A percentile compares a stretch with the other conserved stretches of the same genome.
Evolutionary conservation across 164 flowering plant species (phyloP).

Genomic region (Pachysandra terminalis): DNA sequence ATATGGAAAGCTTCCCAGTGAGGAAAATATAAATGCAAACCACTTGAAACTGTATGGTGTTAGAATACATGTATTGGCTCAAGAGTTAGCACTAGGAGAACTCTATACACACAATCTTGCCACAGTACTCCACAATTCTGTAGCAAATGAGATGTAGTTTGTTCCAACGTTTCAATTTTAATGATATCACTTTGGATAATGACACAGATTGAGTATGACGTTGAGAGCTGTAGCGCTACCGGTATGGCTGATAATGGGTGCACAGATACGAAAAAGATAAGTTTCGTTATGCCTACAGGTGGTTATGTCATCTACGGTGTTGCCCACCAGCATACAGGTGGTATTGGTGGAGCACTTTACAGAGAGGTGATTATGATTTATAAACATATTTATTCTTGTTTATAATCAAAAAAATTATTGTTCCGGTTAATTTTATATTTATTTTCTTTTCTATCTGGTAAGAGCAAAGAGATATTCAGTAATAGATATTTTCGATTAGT

Average conservation of each 20-base stretch:
- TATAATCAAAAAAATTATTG: background rate
- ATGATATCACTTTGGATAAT: background rate
- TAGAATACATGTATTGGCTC: background rate
- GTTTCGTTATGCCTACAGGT: conserved; percentile 41
- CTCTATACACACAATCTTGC: background rate
- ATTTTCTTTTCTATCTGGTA: too few relatives aligned
- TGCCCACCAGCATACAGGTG: conserved; percentile 81
- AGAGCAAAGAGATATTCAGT: background rate
- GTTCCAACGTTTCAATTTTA: background rate
- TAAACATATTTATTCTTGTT: background rate
- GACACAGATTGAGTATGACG: conserved; percentile 69
- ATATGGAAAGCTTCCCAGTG: too few relatives aligned
- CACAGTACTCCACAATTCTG: background rate
- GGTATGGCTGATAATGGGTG: conserved; percentile 29
- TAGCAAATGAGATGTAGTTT: background rate
- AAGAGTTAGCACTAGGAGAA: background rate
- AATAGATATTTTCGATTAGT: too few relatives aligned
- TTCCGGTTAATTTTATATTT: too few relatives aligned
- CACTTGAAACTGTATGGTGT: too few relatives aligned
- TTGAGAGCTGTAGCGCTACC: conserved; percentile 39
- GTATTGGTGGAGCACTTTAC: conserved; percentile 62
- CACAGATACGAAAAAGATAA: conserved; percentile 39
- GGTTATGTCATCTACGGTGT: conserved; percentile 77
- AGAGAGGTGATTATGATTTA: conserved; percentile 42
- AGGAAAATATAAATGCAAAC: too few relatives aligned